Percentiles rank a stretch among this genome's conserved stretches.
Evolutionary conservation across 2,329 filamentous ascomycete species (phyloP).

Genomic region (Aotearoamyces nothofagi): DNA sequence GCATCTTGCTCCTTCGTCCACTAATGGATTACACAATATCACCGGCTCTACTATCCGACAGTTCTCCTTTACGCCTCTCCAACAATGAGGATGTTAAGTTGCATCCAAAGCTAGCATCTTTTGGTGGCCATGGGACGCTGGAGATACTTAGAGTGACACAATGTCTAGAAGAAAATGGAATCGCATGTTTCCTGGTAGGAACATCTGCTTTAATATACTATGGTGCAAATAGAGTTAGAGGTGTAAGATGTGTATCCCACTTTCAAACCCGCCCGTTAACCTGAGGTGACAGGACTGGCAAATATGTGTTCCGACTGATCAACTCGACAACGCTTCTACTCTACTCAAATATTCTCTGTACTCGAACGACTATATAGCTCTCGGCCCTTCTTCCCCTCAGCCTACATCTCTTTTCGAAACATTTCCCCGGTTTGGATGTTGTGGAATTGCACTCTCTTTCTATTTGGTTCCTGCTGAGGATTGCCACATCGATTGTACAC

Average conservation of each 20-base stretch:
- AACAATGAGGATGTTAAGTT: too few relatives aligned
- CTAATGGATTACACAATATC: too few relatives aligned
- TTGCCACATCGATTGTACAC: constrained; percentile 8
- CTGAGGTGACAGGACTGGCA: constrained; percentile 1
- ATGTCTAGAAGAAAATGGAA: neutral
- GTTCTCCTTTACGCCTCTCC: too few relatives aligned
- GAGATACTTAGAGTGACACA: neutral
- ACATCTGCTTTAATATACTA: constrained; percentile 2
- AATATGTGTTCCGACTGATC: neutral
- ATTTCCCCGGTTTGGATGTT: constrained; percentile 8
- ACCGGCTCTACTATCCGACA: too few relatives aligned
- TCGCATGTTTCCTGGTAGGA: constrained; percentile 1
- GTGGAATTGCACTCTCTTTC: constrained; percentile 2
- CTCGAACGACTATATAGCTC: neutral
- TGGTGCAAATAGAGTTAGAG: neutral
- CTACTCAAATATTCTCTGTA: neutral
- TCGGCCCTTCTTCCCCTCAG: neutral
- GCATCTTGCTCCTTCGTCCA: too few relatives aligned
- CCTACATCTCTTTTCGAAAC: neutral
- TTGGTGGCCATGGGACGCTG: neutral
- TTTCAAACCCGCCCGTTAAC: neutral
- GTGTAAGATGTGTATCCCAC: neutral
- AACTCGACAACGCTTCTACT: neutral
- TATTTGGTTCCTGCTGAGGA: constrained; percentile 2
- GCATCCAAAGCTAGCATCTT: constrained; percentile 1